Base-by-base conservation (phyloP, 805 yeast species). In the Barnettozyma wickerhamii region DNA sequence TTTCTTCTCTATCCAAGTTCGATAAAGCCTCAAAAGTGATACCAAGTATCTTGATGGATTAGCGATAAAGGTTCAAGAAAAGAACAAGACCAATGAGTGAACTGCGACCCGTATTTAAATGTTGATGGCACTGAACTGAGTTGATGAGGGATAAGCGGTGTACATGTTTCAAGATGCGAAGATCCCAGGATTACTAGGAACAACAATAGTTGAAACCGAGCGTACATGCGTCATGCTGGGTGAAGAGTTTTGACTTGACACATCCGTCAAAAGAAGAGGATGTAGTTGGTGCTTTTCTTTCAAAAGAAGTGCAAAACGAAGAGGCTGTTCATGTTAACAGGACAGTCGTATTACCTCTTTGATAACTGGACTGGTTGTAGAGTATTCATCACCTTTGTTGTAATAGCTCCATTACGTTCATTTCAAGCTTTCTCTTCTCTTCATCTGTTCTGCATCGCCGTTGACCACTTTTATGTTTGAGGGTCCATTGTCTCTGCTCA, bases 401-500 rank as follows among this genome's bases (percentile, higher is more conserved):
- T n/a, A n/a, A n/a, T n/a, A n/a, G n/a, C n/a, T n/a, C n/a, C n/a
- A n/a, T n/a, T n/a, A n/a, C n/a, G 26, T 23, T 23, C 26, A 9
- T 12, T 23, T 23, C 26, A 23, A 23, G 26, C 9, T 23, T 9
- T 7, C 15, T 19, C 24, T 28, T 15, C 4, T 7, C 19, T 17
- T 27, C 38, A 27, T 10, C 14, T 7, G 30, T 10, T 17, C 2
- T 15, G 18, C 21, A 20, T 18, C 7, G 5, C 7, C 21, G 2
- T 23, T 23, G 26, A 23, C 26, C 26, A 23, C 12, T 23, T 18
- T 24, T 5, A 7, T 24, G 20, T 23, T 23, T 19, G 15, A 15
- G 14, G 10, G 7, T 6, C 40, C 36, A 48, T 48, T 48, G 51
- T 45, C 29, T 37, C 28, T 14, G 33, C 51, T 48, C 45, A 38